Evolutionary conservation across 2,329 filamentous ascomycete genomes (phyloP), one percentile per base, ranked within the genome.

Genomic region (Aureobasidium pullulans): DNA sequence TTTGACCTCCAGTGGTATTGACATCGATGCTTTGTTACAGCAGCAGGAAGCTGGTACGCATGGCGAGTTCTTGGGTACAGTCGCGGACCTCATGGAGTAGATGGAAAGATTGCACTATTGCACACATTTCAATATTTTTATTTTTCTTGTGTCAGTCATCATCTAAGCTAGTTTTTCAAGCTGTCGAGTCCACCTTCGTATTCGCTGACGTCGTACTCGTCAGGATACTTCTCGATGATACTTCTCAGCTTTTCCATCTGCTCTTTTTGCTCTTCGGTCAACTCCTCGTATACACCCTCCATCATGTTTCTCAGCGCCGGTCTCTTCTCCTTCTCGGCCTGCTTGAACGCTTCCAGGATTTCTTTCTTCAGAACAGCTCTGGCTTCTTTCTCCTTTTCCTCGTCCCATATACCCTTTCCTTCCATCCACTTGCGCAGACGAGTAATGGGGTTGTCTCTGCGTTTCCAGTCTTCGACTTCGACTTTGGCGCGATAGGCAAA

Each of bases 381-480:
- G 3, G 87, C 79, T 60, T 87, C 83, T 67, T 85, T 89, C 74
- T 99, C 94, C 66, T 86, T 83, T 42, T 83, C 80, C 64, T 96
- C 92, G 66, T 92, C 84, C 94, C 94, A 99, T 43, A 91, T 79
- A 0, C 85, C 85, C 65, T 86, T 84, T 8, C 83, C 81, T 74
- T 99, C 93, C 76, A 99, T 85, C 83, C 90, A 99, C 76, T 96
- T 96, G 23, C 92, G 82, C 59, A 96, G 71, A 11, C 91, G 81
- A 2, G 89, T 90, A 53, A 96, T 87, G 1, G 91, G 91, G 68
- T 96, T 96, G 69, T 96, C 92, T 11, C 91, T 80, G 0, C 90
- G 73, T 73, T 95, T 96, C 91, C 91, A 96, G 71, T 96, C 90
- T 70, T 96, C 89, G 7, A 99, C 94, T 70, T 99, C 94, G 0